Percentiles rank a stretch among this genome's conserved stretches.
These are phyloP conservation scores for Bigelowiella natans DNA, from an alignment of 78 protist species.

Conservation along the genomic window DNA sequence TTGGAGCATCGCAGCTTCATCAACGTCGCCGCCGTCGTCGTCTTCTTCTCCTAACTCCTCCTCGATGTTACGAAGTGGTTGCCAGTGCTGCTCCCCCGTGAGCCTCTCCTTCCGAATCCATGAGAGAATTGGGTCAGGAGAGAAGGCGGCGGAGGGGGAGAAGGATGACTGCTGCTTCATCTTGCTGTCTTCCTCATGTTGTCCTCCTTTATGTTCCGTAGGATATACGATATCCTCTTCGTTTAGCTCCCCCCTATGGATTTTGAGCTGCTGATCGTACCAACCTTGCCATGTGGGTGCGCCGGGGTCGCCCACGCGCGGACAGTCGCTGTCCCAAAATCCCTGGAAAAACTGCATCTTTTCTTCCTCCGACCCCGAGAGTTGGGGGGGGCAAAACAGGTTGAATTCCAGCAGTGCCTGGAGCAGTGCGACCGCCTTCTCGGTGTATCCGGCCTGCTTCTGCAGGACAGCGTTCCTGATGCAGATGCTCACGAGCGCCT, in stretches of 20 bases:
- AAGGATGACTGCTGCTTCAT: too few relatives aligned
- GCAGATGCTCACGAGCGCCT: background rate
- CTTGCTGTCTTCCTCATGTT: too few relatives aligned
- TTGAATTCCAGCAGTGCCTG: background rate
- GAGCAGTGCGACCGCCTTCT: background rate
- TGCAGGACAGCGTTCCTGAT: background rate
- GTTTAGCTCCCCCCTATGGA: background rate
- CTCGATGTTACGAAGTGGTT: too few relatives aligned
- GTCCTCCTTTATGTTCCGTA: too few relatives aligned
- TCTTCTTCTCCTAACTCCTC: too few relatives aligned
- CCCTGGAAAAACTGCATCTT: background rate
- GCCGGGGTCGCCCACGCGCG: background rate
- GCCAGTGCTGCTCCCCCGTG: too few relatives aligned
- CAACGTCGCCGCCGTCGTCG: background rate
- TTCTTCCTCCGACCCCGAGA: background rate
- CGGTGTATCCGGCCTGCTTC: background rate
- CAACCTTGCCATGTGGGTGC: background rate
- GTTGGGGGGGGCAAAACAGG: background rate
- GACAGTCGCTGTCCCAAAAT: background rate
- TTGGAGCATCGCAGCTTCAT: background rate
- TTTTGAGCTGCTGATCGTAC: background rate
- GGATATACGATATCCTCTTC: too few relatives aligned
- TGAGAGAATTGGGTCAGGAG: too few relatives aligned
- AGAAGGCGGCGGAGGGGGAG: too few relatives aligned
- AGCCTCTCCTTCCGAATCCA: too few relatives aligned